Percentiles rank a stretch among this genome's conserved stretches.
phyloP scores from a whole-genome alignment of 2,329 filamentous ascomycete genomes.

The Colletotrichum sp. region DNA sequence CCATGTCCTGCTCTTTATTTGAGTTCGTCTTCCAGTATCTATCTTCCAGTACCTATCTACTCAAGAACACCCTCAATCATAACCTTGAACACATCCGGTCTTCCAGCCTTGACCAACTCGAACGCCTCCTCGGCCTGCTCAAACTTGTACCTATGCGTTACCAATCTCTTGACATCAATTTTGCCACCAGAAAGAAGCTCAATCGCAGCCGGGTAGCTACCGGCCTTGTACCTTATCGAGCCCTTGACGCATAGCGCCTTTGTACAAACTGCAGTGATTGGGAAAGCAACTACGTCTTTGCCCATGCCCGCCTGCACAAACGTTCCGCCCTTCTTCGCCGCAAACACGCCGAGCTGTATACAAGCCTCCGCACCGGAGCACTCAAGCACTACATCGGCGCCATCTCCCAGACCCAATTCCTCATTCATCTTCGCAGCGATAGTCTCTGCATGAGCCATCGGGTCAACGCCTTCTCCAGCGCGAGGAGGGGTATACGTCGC shows the following conservation, averaged over 20 bases:
- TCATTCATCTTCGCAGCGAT: background rate
- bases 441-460: background rate
- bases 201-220: background rate
- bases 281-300: background rate
- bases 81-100: background rate
- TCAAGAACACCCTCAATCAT: background rate
- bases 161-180: background rate
- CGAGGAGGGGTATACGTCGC: background rate
- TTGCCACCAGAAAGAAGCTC: background rate
- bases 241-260: background rate
- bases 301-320: background rate
- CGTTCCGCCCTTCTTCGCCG: background rate
- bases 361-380: constrained; percentile 41
- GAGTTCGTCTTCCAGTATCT: background rate
- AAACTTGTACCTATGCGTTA: background rate
- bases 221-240: background rate
- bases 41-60: background rate
- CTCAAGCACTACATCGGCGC: constrained; percentile 23
- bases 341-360: background rate
- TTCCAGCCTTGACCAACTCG: background rate
- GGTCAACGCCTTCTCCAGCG: background rate
- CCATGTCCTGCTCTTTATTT: accelerated
- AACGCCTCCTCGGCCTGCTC: background rate
- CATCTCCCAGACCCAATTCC: background rate
- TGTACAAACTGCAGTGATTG: background rate